A percentile compares a stretch with the other conserved stretches of the same genome.
These are phyloP conservation scores for Didymella segeticola DNA, from an alignment of 2,329 filamentous ascomycete species.

Conservation along the genomic window DNA sequence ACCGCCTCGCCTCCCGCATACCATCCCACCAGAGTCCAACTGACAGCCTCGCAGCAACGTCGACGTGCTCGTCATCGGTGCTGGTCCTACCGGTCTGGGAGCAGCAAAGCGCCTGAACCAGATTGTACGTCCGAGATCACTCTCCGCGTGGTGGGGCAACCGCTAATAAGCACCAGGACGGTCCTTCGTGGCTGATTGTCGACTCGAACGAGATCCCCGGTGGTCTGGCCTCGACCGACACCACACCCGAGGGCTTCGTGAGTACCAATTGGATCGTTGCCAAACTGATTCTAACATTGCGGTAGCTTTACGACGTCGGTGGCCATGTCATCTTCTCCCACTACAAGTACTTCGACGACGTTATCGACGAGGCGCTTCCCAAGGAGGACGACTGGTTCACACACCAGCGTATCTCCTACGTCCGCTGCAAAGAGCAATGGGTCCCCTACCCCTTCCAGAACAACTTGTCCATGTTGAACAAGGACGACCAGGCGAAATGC, in stretches of 20 bases:
- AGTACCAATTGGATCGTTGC: conserved; percentile 54
- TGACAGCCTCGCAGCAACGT: conserved; percentile 70
- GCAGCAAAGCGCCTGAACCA: conserved; percentile 98
- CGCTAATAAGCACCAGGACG: conserved; percentile 66
- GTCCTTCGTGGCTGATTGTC: conserved; percentile 93
- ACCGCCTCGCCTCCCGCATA: conserved; percentile 37
- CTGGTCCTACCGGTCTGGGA: conserved; percentile 95
- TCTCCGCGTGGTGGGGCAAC: conserved; percentile 16
- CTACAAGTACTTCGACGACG: conserved; percentile 99
- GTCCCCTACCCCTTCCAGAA: conserved; percentile 99
- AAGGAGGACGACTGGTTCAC: conserved; percentile 95
- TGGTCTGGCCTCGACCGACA: conserved; percentile 93
- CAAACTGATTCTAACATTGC: conserved; percentile 25
- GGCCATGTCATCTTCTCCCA: conserved; percentile 99
- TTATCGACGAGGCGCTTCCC: conserved; percentile 94
- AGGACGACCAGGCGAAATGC: conserved; percentile 94
- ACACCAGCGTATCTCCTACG: conserved; percentile 98
- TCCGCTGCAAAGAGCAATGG: conserved; percentile 95
- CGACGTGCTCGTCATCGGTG: conserved; percentile 97
- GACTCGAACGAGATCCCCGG: conserved; percentile 91
- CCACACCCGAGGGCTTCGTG: conserved; percentile 96
- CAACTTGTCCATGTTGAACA: conserved; percentile 98
- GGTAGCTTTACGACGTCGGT: conserved; percentile 91
- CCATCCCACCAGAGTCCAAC: conserved; percentile 13
- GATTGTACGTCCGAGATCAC: conserved; percentile 68